phyloP scores from a whole-genome alignment of 257 asterid genomes.

The Primulina eburnea region DNA sequence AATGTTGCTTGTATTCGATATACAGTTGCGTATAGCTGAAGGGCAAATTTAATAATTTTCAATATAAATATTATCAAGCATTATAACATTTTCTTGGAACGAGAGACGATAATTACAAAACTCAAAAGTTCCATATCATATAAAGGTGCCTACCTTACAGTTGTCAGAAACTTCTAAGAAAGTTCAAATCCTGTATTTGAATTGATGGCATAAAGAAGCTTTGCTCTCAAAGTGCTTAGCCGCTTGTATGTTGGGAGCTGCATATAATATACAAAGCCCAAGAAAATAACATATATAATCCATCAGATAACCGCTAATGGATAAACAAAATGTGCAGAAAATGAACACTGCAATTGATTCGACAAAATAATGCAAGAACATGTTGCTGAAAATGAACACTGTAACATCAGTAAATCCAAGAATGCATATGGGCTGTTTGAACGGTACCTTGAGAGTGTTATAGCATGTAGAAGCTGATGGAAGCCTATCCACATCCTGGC shows the following conservation, averaged over 20 bases:
- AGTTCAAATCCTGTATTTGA: constrained; percentile 97
- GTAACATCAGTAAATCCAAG: constrained; percentile 10
- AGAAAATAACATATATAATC: constrained; percentile 13
- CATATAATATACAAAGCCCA: constrained; percentile 25
- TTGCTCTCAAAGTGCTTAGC: constrained; percentile 72
- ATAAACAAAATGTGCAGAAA: neutral
- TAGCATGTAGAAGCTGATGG: constrained; percentile 99
- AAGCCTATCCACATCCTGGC: constrained; percentile 97
- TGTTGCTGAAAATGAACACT: constrained; percentile 5
- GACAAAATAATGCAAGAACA: constrained; percentile 1
- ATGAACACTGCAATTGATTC: neutral
- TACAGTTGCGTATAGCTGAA: no score
- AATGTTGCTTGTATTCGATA: no score
- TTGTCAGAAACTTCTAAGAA: constrained; percentile 43
- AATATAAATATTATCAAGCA: no score
- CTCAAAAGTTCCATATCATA: neutral
- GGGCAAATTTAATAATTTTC: no score
- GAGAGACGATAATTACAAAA: no score
- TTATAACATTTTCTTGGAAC: no score
- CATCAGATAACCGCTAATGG: constrained; percentile 3
- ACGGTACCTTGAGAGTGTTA: constrained; percentile 80
- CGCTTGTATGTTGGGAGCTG: constrained; percentile 99
- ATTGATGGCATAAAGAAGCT: constrained; percentile 85
- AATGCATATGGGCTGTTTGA: constrained; percentile 5
- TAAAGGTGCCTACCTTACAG: constrained; percentile 27